A percentile compares a stretch with the other conserved stretches of the same genome.
Evolutionary conservation across 1,284 basidiomycete species (phyloP).

Genomic region (Fomitopsis betulina): DNA sequence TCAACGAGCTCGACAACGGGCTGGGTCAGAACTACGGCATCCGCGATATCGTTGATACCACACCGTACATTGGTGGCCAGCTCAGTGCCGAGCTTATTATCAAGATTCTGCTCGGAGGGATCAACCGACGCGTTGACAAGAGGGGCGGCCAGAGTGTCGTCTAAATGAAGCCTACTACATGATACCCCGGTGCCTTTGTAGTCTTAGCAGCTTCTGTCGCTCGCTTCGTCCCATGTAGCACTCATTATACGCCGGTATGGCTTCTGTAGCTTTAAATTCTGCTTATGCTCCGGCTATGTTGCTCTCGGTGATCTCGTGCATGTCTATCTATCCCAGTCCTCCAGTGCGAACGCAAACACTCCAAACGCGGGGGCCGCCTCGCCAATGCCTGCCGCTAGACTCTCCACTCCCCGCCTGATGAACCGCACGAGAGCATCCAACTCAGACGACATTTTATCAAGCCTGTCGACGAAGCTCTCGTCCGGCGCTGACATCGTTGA

Average conservation of each 20-base stretch:
- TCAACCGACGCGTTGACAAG: slow-evolving; percentile 50
- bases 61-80: slow-evolving; percentile 38
- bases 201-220: not conserved
- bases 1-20: slow-evolving; percentile 46
- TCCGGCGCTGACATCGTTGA: slow-evolving; percentile 34
- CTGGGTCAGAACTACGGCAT: slow-evolving; percentile 30
- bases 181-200: not conserved
- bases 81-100: slow-evolving; percentile 40
- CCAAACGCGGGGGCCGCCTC: slow-evolving; percentile 63
- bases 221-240: not conserved
- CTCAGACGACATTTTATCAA: slow-evolving; percentile 63
- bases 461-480: slow-evolving; percentile 40
- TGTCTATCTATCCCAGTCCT: slow-evolving; percentile 67
- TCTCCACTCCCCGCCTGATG: slow-evolving; percentile 61
- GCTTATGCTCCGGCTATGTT: not conserved
- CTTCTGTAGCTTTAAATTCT: not conserved
- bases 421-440: slow-evolving; percentile 68
- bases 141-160: slow-evolving; percentile 26
- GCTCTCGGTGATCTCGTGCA: not conserved
- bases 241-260: not conserved
- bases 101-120: slow-evolving; percentile 55
- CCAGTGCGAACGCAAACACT: slow-evolving; percentile 70
- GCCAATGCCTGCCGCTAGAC: slow-evolving; percentile 46
- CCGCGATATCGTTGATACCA: slow-evolving; percentile 56
- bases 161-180: not conserved